Evolutionary conservation across 2,329 filamentous ascomycete genomes (phyloP).

Genomic region (Lecanicillium sp.): DNA sequence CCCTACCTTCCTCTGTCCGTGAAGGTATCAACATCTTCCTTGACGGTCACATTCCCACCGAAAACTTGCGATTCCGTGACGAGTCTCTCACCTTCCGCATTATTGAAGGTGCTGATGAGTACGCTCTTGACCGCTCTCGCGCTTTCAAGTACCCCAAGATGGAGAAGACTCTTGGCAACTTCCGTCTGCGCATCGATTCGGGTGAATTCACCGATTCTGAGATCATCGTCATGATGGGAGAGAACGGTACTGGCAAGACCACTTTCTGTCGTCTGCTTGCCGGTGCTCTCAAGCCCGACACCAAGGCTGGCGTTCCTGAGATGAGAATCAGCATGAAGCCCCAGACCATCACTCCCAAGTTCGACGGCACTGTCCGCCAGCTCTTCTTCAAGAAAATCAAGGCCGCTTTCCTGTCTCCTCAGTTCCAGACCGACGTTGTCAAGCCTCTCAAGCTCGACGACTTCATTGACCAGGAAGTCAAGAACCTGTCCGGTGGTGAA

Average conservation of each 20-base stretch:
- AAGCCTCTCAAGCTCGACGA: conserved; percentile 99
- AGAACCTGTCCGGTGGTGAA: conserved; percentile 98
- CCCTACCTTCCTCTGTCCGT: conserved; percentile 87
- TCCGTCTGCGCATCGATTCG: conserved; percentile 73
- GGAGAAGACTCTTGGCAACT: conserved; percentile 87
- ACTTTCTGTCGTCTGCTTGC: conserved; percentile 97
- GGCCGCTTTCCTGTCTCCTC: conserved; percentile 88
- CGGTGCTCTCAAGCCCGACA: conserved; percentile 87
- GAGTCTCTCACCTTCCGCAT: conserved; percentile 96
- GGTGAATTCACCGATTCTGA: conserved; percentile 96
- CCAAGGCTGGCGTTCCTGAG: conserved; percentile 67
- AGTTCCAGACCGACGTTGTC: conserved; percentile 99
- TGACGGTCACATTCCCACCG: conserved; percentile 94
- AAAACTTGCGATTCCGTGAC: conserved; percentile 97
- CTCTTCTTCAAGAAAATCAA: conserved; percentile 99
- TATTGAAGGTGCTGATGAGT: conserved; percentile 83
- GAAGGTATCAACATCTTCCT: conserved; percentile 99
- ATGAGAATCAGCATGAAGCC: conserved; percentile 99
- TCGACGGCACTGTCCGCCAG: conserved; percentile 91
- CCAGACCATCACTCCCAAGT: conserved; percentile 98
- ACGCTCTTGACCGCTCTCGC: conserved; percentile 74
- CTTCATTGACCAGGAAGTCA: conserved; percentile 99
- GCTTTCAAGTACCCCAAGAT: conserved; percentile 84
- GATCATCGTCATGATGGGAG: conserved; percentile 99
- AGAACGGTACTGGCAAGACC: conserved; percentile 98